Evolutionary conservation across 495 filamentous ascomycete genomes (phyloP), one percentile per base, ranked within the genome.

Genomic region (Coniosporium apollinis): DNA sequence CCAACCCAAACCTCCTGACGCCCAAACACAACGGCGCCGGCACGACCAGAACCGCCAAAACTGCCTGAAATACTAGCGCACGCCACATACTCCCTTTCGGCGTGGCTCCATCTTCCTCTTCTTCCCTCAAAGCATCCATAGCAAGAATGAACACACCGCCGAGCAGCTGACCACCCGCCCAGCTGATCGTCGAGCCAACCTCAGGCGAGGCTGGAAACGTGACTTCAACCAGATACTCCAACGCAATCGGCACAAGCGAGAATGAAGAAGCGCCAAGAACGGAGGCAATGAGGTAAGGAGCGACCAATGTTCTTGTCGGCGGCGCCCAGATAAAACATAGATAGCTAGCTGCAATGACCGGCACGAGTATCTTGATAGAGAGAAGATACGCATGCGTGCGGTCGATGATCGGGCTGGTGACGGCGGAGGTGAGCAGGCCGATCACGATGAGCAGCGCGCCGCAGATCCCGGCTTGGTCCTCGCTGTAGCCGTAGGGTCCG

Each of bases 361-460:
- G 86, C 7, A 87, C 72, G 25, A 77, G 64, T 29, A 79, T 40
- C 37, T 79, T 80, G 49, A 94, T 82, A 24, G 74, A 65, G 19
- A 69, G 57, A 3, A 93, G 62, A 52, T 79, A 92, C 13, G 71
- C 65, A 49, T 94, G 87, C 34, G 71, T 86, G 35, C 74, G 69
- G 59, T 96, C 89, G 40, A 87, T 69, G 39, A 94, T 64, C 5
- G 89, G 89, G 1, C 71, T 77, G 2, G 72, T 59, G 39, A 93
- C 59, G 9, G 85, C 89, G 1, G 84, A 62, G 19, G 66, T 43
- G 22, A 93, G 60, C 6, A 97, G 72, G 15, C 89, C 89, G 37
- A 86, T 74, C 32, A 94, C 60, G 50, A 97, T 96, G n/a, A 96
- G 67, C 18, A 91, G 52, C 1, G 79, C 89, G 41, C 89, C 89